These are phyloP conservation scores for Sclerotinia trifoliorum DNA, from an alignment of 2,329 filamentous ascomycete genomes.

Conservation along the genomic window DNA sequence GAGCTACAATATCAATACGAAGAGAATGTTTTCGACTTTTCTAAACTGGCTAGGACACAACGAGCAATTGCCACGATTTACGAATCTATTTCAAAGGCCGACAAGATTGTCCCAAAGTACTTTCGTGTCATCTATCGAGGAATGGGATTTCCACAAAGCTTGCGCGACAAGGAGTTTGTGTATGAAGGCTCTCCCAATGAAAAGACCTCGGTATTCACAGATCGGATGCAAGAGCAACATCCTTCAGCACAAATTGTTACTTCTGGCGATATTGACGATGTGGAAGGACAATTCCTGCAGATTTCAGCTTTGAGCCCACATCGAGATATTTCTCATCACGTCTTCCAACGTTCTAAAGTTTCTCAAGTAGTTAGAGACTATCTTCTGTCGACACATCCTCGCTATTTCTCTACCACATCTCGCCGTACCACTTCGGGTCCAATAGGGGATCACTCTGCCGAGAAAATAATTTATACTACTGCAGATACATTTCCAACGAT, in stretches of 20 bases:
- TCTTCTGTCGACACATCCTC: constrained; percentile 73
- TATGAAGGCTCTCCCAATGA: constrained; percentile 81
- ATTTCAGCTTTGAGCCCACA: constrained; percentile 79
- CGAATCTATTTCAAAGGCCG: constrained; percentile 80
- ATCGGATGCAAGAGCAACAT: constrained; percentile 88
- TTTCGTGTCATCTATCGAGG: constrained; percentile 90
- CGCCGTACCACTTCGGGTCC: constrained; percentile 67
- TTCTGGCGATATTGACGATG: constrained; percentile 67
- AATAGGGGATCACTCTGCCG: constrained; percentile 70
- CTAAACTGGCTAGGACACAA: constrained; percentile 85
- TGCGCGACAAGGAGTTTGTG: constrained; percentile 89
- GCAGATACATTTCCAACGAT: constrained; percentile 90
- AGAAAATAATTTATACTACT: constrained; percentile 82
- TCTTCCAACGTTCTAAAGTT: constrained; percentile 86
- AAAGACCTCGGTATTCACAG: constrained; percentile 76
- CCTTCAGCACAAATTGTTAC: constrained; percentile 80
- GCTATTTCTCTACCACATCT: constrained; percentile 73
- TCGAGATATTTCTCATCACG: constrained; percentile 75
- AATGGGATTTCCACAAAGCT: constrained; percentile 75
- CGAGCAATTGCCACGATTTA: constrained; percentile 90
- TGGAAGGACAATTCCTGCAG: constrained; percentile 88
- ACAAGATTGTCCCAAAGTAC: constrained; percentile 76
- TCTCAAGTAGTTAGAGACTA: constrained; percentile 84
- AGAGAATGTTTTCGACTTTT: constrained; percentile 83
- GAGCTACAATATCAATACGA: constrained; percentile 93